Evolutionary conservation across 2,329 filamentous ascomycete genomes (phyloP), one percentile per base, ranked within the genome.

Genomic region (Pseudogymnoascus sp.): DNA sequence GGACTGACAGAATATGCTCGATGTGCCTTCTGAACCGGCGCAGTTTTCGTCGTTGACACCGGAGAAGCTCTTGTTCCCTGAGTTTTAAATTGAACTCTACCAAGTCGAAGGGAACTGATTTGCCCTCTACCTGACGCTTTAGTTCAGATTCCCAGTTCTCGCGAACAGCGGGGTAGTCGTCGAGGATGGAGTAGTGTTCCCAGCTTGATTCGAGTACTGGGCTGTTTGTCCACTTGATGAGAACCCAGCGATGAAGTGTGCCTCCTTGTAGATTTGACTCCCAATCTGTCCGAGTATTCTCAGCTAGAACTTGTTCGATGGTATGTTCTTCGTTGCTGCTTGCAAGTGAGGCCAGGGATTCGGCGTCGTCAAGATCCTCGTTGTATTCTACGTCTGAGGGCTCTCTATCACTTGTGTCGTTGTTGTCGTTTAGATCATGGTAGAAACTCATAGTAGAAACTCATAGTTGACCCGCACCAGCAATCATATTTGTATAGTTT

Each of bases 151-250:
- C 25, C 71, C 71, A 72, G 36, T 61, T 58, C 5, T 69, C 66
- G n/a, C 69, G 59, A 50, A 72, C 53, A 60, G 60, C 58, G 22
- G 69, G 67, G 58, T 58, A 66, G 8, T 64, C 63, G 39, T 43
- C 41, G 57, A 71, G 68, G 3, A 67, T 41, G 36, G 39, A 53
- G 18, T 62, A 64, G 38, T 61, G 43, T 64, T 72, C 71, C 71
- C 71, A 72, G 18, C 63, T 67, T 7, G 69, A 71, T 64, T 68
- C 63, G 43, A 72, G 61, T 28, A 71, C 38, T 33, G 71, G 68
- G 63, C 69, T 71, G 60, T 71, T 66, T 62, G 66, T 61, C 71
- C 71, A 72, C 69, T 71, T 71, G 4, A 72, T 67, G 4, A 72
- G 63, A 64, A 68, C 71, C 67, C 68, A 72, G 28, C 60, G 60